Evolutionary conservation across 1,139 yeast species (phyloP).

Genomic region (Magnusiomyces clavatus): DNA sequence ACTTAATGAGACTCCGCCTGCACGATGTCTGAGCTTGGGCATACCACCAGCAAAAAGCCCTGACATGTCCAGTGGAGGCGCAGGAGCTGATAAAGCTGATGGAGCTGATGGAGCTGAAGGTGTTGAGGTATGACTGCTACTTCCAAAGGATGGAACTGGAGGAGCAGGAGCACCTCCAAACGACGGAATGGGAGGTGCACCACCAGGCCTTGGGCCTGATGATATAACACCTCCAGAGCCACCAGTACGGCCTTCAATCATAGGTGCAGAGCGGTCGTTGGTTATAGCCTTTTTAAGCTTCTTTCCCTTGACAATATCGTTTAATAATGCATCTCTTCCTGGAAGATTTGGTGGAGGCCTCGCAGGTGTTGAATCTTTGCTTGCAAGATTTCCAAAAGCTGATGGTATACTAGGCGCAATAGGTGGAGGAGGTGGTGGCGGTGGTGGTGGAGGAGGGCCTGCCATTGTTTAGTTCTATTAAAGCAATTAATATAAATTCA

Average conservation of each 20-base stretch:
- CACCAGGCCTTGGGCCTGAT: slow-evolving; percentile 22
- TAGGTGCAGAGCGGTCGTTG: slow-evolving; percentile 58
- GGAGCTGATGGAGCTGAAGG: slow-evolving; percentile 15
- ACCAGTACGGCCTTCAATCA: slow-evolving; percentile 35
- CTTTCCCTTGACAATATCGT: slow-evolving; percentile 79
- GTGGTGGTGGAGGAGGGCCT: neutral
- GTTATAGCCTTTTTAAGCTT: slow-evolving; percentile 69
- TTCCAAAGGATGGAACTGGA: slow-evolving; percentile 11
- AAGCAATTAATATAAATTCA: too few species aligned
- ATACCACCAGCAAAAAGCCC: slow-evolving; percentile 82
- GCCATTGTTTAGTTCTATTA: too few species aligned
- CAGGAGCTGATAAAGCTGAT: slow-evolving; percentile 12
- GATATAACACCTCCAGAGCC: slow-evolving; percentile 18
- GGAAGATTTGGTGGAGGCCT: slow-evolving; percentile 22
- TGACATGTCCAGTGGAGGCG: slow-evolving; percentile 39
- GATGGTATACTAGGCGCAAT: slow-evolving; percentile 26
- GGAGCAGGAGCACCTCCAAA: slow-evolving; percentile 33
- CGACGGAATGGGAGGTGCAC: slow-evolving; percentile 24
- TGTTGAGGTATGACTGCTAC: slow-evolving; percentile 11
- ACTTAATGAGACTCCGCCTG: slow-evolving; percentile 41
- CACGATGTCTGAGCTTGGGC: slow-evolving; percentile 63
- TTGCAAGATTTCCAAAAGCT: slow-evolving; percentile 26
- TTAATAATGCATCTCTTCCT: slow-evolving; percentile 65
- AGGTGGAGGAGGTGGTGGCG: neutral
- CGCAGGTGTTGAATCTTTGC: slow-evolving; percentile 18